Base-by-base conservation (phyloP, 495 filamentous ascomycete genomes). In the Jackrogersella minutella region DNA sequence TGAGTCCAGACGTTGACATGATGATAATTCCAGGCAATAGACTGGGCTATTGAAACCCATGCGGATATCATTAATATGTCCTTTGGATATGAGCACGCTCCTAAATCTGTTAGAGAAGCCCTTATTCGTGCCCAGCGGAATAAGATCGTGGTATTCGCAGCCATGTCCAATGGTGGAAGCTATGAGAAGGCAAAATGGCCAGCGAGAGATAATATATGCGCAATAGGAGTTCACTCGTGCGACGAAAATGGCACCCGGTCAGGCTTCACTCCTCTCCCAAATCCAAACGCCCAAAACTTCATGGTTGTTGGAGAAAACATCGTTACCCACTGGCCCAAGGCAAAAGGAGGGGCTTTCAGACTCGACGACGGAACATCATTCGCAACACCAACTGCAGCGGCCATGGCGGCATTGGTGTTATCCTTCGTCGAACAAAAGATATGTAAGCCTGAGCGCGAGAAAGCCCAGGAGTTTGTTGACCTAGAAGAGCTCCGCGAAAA, bases 191-290 rank as follows among this genome's bases (percentile, higher is more conserved):
- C 49, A 10, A 34, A 9, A 30, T 52, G 49, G 49, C 49, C 49
- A 37, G 49, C 49, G 10, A 22, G 49, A 36, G 30, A 52, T n/a
- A 21, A 36, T 21, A 5, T 11, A 7, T 52, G 17, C 30, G 49
- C 49, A 5, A 52, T 52, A 52, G 49, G 49, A 19, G 22, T 52
- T 8, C 49, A 52, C 31, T 52, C 49, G 33, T 52, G 49, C 24
- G 49, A 52, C 28, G 49, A 52, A 13, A 6, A 52, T 2, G 49
- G 49, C 3, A 52, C 30, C 0, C 36, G 19, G n/a, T 52, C 49
- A 22, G 19, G 16, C 13, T 52, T 52, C 10, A 52, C 49, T 2
- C 30, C 49, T 2, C 49, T 36, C 3, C 49, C 30, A 17, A n/a
- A 26, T 9, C 19, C 30, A 3, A 36, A 52, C 14, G 31, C 49